Base-by-base conservation (phyloP, 352 stramenopile species). In the Phytophthora nicotianae region DNA sequence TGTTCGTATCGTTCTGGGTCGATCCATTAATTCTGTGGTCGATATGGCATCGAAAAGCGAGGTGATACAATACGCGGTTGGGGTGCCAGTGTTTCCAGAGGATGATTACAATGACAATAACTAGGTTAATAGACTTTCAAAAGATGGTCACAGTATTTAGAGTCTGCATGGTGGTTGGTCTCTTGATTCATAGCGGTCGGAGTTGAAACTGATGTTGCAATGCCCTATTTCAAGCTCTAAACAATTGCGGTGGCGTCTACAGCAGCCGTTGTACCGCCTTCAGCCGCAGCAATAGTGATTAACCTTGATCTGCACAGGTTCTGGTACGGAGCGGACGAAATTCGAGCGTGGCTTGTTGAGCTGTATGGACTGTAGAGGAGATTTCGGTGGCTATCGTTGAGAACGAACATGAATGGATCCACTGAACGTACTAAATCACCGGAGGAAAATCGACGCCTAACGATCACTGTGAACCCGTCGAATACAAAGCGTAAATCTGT, bases 121-220 rank as follows among this genome's bases (percentile, higher is more conserved):
- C 29, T 58, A 62, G 48, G 11, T 38, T 38, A 17, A n/a, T 38
- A n/a, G 10, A 38, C 29, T n/a, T 38, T 38, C n/a, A 38, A 38
- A 38, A 9, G 29, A n/a, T 38, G 32, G 29, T 17, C 32, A 38
- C 13, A 38, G n/a, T 38, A 17, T 38, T 38, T 38, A 38, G 32
- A 53, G 29, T 43, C 58, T 54, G 53, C 3, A 23, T 3, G n/a
- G 9, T 29, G 42, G 17, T 40, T 38, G 38, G 48, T 56, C 17
- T 24, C 55, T 23, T 63, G 46, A 58, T 46, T 50, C 55, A 50
- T 45, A 56, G 48, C 23, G 50, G 26, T 45, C 32, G 50, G 35
- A 57, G 33, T 57, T 68, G 59, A 68, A 68, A 68, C 59, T 68
- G 59, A 68, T 67, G 42, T 57, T 38, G 20, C 33, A 45, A 26